These are phyloP conservation scores for Biancaea sappan DNA, from an alignment of 306 rosid species.

Conservation along the genomic window DNA sequence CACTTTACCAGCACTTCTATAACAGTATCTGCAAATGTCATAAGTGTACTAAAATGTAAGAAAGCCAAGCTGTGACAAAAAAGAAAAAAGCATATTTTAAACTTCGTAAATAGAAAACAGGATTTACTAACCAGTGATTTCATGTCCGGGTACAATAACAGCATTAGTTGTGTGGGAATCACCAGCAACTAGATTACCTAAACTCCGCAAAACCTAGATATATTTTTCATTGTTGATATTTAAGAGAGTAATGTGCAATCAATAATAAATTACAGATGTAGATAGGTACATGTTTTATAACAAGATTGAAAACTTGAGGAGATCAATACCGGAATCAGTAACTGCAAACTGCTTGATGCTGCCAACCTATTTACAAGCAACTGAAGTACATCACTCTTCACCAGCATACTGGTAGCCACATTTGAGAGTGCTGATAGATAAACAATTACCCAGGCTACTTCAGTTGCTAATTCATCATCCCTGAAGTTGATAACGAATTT, in stretches of 20 bases:
- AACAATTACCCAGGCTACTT: slow-evolving; percentile 95
- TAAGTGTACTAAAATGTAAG: neutral
- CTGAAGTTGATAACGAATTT: slow-evolving; percentile 48
- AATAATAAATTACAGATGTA: slow-evolving; percentile 4
- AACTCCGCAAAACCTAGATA: slow-evolving; percentile 78
- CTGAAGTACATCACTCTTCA: slow-evolving; percentile 79
- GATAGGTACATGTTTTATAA: slow-evolving; percentile 9
- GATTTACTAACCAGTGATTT: slow-evolving; percentile 72
- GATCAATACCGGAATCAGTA: slow-evolving; percentile 82
- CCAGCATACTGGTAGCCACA: slow-evolving; percentile 68
- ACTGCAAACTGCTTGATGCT: slow-evolving; percentile 73
- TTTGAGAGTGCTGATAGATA: slow-evolving; percentile 95
- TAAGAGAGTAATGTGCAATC: slow-evolving; percentile 19
- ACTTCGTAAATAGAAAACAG: slow-evolving; percentile 25
- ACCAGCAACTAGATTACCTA: slow-evolving; percentile 92
- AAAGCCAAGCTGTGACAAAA: slow-evolving; percentile 2
- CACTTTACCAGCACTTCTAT: slow-evolving; percentile 72
- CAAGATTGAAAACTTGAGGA: slow-evolving; percentile 9
- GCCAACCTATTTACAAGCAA: slow-evolving; percentile 82
- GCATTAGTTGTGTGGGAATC: slow-evolving; percentile 60
- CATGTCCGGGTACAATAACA: slow-evolving; percentile 70
- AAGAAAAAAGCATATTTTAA: slow-evolving; percentile 26
- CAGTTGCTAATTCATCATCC: slow-evolving; percentile 94
- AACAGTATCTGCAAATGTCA: slow-evolving; percentile 63
- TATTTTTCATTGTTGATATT: slow-evolving; percentile 42